Evolutionary conservation across 225 moss, liverwort and hornwort species (phyloP), one percentile per base, ranked within the genome.

Genomic region (Marchantia polymorpha): DNA sequence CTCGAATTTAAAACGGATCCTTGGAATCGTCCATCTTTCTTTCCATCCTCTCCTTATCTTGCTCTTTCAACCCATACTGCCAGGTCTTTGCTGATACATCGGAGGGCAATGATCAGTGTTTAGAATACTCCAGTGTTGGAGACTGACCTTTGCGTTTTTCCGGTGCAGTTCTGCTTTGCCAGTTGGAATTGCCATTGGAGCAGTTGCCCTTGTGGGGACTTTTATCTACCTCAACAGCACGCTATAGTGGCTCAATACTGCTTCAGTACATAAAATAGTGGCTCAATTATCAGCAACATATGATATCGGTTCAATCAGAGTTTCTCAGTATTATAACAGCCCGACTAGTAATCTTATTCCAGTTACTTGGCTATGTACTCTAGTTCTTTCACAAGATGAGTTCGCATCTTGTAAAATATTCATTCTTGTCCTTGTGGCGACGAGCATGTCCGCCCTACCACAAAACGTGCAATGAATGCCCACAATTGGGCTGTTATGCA

Each of bases 141-240:
- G 64, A 65, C 77, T 64, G 60, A 76, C 49, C 31, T 59, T 82
- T 61, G 58, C 52, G 60, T 79, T 55, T 29, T 50, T 27, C 30
- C 54, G 74, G 77, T 61, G 81, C 86, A 89, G 89, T 58, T 26
- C 78, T 69, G 81, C 82, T 61, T 64, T 89, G 78, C 89, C 89
- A 11, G 82, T 89, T 73, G 86, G 75, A 67, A 86, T 89, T 78
- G 89, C 82, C 26, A 55, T 86, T 29, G 89, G 86, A 71, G 82
- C 66, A 17, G 89, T 81, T 67, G 86, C 70, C 69, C 82, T 89
- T 17, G 53, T 89, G 30, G 89, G 84, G 52, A 81, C 82, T 15
- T 89, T 82, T 68, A 3, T 89, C 78, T 89, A 89, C 68, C 78
- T 86, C 82, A 86, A 86, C 81, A 82, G 86, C 74, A 78, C 81